Evolutionary conservation across 208 protist species (phyloP).

Genomic region (Borovskyia barvae): DNA sequence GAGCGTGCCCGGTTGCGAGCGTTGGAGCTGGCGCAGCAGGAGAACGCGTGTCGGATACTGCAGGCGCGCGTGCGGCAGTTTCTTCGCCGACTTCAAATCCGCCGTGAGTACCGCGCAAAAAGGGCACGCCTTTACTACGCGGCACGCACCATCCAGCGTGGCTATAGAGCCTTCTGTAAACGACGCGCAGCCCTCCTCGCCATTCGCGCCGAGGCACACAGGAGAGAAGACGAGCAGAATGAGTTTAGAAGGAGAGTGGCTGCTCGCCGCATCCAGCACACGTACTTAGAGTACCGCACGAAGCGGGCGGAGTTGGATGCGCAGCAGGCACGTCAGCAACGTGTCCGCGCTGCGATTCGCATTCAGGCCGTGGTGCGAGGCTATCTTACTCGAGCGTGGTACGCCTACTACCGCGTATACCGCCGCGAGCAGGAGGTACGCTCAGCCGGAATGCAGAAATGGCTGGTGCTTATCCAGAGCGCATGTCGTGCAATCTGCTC

Average conservation of each 20-base stretch:
- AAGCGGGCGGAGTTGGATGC: conserved; percentile 40
- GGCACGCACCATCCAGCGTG: conserved; percentile 77
- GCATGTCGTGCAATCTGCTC: conserved; percentile 40
- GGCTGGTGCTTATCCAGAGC: conserved; percentile 63
- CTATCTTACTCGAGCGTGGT: conserved; percentile 81
- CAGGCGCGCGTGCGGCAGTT: conserved; percentile 75
- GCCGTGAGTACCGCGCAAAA: conserved; percentile 43
- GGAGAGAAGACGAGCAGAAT: conserved; percentile 58
- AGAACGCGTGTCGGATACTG: conserved; percentile 47
- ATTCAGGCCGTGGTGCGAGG: conserved; percentile 83
- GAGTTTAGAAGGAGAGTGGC: conserved; percentile 45
- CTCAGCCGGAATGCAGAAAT: conserved; percentile 59
- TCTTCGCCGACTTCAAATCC: conserved; percentile 59
- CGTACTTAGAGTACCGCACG: conserved; percentile 49
- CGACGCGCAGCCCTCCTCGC: conserved; percentile 39
- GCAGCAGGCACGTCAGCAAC: conserved; percentile 33
- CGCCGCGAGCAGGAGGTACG: conserved; percentile 68
- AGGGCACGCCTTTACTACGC: conserved; percentile 55
- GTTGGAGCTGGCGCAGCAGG: conserved; percentile 39
- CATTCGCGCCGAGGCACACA: conserved; percentile 57
- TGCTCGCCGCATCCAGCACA: conserved; percentile 67
- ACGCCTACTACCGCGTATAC: conserved; percentile 77
- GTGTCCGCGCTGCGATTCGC: conserved; percentile 49
- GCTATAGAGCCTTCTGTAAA: conserved; percentile 54
- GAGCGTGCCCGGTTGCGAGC: conserved; percentile 25